Conservation (phyloP, 1,284 basidiomycete genomes). For the Cronartium quercuum region DNA sequence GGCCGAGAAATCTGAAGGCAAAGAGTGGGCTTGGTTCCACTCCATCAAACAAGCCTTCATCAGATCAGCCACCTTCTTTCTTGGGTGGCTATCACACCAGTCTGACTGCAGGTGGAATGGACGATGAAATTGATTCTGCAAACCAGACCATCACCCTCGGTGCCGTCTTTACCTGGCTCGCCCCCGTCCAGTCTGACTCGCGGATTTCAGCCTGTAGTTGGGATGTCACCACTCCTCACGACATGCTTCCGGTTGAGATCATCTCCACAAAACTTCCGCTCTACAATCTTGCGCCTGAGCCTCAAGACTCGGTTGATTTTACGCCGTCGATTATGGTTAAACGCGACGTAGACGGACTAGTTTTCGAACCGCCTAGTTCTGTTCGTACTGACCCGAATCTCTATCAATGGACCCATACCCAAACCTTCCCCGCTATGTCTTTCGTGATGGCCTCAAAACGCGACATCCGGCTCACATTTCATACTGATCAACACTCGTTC, state of each 20-base stretch:
- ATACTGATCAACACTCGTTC: background rate
- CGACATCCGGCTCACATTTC: constrained; percentile 5
- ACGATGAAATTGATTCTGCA: constrained; percentile 25
- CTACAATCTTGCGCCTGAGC: background rate
- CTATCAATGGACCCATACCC: constrained; percentile 3
- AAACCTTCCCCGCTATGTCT: constrained; percentile 3
- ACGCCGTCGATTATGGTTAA: constrained; percentile 15
- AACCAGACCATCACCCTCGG: constrained; percentile 1
- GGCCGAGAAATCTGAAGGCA: background rate
- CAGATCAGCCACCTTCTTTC: background rate
- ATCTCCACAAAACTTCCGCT: constrained; percentile 9
- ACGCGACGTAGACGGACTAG: constrained; percentile 21
- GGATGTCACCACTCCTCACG: background rate
- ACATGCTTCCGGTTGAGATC: constrained; percentile 1
- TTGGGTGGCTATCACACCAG: background rate
- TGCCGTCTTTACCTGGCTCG: constrained; percentile 16
- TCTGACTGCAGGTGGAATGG: constrained; percentile 14
- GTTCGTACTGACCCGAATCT: too few relatives aligned
- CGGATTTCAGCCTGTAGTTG: background rate
- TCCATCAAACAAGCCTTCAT: background rate
- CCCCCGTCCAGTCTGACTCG: background rate
- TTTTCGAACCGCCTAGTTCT: background rate
- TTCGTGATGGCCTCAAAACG: constrained; percentile 33
- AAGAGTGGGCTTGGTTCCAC: background rate
- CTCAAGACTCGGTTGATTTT: background rate